These are phyloP conservation scores for Rubus idaeus DNA, from an alignment of 306 rosid genomes.

Conservation along the genomic window DNA sequence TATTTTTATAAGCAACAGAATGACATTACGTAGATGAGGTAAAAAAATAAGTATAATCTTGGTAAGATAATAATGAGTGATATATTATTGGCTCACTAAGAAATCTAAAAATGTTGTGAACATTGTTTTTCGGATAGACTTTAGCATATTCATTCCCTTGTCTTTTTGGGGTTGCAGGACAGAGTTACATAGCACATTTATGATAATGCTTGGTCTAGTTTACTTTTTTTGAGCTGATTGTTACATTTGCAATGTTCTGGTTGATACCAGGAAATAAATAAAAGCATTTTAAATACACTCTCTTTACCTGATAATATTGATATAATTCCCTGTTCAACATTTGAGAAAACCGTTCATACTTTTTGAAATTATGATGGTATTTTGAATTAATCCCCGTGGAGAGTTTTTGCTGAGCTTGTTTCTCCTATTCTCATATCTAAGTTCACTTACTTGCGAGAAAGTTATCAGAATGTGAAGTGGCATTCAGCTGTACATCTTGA, in stretches of 20 bases:
- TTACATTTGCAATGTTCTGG: neutral
- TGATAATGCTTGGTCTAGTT: neutral
- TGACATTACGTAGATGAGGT: neutral
- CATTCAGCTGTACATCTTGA: conserved; percentile 6
- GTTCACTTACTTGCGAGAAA: neutral
- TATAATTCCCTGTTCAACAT: neutral
- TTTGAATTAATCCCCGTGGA: neutral
- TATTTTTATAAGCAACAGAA: neutral
- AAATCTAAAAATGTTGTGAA: neutral
- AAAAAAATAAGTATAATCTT: neutral
- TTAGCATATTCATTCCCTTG: neutral
- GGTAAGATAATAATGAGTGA: neutral
- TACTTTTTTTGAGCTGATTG: neutral
- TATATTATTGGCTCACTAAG: no score
- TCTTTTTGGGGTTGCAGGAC: neutral
- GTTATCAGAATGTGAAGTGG: neutral
- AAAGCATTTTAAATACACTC: neutral
- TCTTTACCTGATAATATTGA: neutral
- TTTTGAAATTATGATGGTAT: neutral
- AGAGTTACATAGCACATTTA: neutral
- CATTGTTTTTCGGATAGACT: neutral
- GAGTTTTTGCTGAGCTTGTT: neutral
- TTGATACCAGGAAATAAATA: neutral
- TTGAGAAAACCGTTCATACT: neutral
- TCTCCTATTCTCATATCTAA: neutral